Conservation (phyloP, 129 eudicot species). For the Logfia minima region DNA sequence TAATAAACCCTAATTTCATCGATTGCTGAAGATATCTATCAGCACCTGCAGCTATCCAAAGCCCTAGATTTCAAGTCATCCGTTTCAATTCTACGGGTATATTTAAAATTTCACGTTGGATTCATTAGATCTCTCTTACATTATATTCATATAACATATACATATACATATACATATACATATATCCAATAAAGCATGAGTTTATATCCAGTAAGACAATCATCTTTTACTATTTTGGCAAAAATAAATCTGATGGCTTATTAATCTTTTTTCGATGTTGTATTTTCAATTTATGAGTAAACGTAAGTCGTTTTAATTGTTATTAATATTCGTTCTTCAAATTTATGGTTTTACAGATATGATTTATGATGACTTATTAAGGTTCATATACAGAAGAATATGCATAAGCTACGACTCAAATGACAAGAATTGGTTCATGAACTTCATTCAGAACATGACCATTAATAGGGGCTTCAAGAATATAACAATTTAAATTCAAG, state of each 20-base stretch:
- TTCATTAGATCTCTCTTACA: background rate
- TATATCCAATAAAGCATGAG: no score
- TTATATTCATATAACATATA: background rate
- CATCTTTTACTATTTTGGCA: background rate
- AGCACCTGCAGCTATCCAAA: background rate
- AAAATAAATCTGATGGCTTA: background rate
- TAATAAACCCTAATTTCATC: background rate
- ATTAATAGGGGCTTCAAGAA: background rate
- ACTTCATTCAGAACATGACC: background rate
- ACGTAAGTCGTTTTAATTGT: background rate
- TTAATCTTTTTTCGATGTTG: background rate
- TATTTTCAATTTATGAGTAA: background rate
- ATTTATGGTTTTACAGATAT: background rate
- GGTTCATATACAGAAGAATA: background rate
- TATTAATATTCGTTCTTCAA: background rate
- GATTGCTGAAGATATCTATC: background rate
- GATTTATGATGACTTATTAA: background rate
- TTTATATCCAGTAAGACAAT: background rate
- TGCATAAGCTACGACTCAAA: background rate
- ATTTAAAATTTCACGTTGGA: background rate
- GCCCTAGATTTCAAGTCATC: background rate
- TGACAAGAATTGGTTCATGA: background rate
- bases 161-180: no score
- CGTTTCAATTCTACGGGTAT: background rate
- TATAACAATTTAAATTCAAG: background rate